Base-by-base conservation (phyloP, 1,284 basidiomycete genomes). In the Coriolopsis trogii region DNA sequence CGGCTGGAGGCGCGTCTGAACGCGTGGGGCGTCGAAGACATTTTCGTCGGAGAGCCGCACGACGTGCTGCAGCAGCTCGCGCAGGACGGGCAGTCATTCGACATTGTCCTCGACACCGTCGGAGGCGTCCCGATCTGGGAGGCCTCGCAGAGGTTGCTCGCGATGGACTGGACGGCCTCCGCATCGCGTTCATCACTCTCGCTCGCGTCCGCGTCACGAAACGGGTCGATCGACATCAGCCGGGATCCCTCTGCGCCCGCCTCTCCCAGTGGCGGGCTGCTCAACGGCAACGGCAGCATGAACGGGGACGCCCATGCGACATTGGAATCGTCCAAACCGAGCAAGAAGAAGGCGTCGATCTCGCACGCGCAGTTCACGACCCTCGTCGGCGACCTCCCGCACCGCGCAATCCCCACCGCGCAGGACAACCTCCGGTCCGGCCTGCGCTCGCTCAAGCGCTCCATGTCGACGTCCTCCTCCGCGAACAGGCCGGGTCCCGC, bases 81-180 rank as follows among this genome's bases (percentile, higher is more conserved):
- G 25, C 77, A 73, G 46, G 78, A 84, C 51, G 78, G 76, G 8
- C 79, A 83, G 52, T 73, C 77, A 45, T 89, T 92, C 65, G 89
- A 94, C 66, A 84, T 84, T 24, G 79, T 95, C 3, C 68, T 95
- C 48, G 93, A 95, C 67, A 89, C 88, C 1, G 72, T 90, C 18
- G 93, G 93, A 8, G 91, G 92, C 12, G 78, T 80, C 56, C 80
- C 78, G 23, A 75, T 93, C 21, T 89, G 90, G 79, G 85, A 89
- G 56, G 85, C 84, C 2, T 80, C 85, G 2, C 81, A 82, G 60
- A 68, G 75, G 54, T 74, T 93, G 21, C 71, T 95, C 39, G 55
- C 64, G 10, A 51, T 54, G 28, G 60, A 62, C 37, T 63, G 62
- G 46, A 55, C 49, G 21, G 51, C 37, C 49, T 50, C 44, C 2